Evolutionary conservation across 1,139 yeast species (phyloP), one percentile per base, ranked within the genome.

Genomic region (Taphrina confusa): DNA sequence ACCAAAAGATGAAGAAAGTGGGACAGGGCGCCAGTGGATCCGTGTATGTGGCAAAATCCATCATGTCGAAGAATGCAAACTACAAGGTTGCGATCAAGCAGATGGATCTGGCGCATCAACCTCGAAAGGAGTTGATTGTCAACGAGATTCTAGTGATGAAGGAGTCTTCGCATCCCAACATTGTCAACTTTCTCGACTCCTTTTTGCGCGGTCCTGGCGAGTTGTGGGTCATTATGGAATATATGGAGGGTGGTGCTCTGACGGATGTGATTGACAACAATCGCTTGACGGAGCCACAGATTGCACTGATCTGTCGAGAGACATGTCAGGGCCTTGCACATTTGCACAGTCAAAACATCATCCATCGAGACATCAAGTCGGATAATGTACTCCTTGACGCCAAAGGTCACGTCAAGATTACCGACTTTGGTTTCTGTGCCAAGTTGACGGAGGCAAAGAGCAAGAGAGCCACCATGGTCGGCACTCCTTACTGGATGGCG

Each of bases 11-110:
- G 67, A 94, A 88, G 72, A 90, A 90, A 70, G 96, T 97, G 1
- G 99, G 99, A n/a, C 98, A 94, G 75, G 99, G 99, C 68, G 99
- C 98, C 0, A 84, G 92, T 64, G 99, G 99, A 16, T 87, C 92
- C 1, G 99, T 94, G 22, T 94, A 88, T 70, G 80, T 92, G 60
- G 98, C 97, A 0, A 82, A 84, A 68, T 60, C 60, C 11, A 33
- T 61, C 36, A 12, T 39, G 34, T 30, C 55, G 14, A 36, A 39
- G 16, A 59, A 49, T 30, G 25, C 61, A 3, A 59, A 59, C 33
- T 68, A 54, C 63, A 68, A 71, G 42, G 79, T 76, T n/a, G 98
- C 98, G 1, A 88, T 92, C 66, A 92, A 92, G 73, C 96, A 91
- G 75, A 92, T 92, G 91, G 92, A 90, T 68, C 75, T 92, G 64